Evolutionary conservation across 768 basidiomycete genomes (phyloP), one percentile per base, ranked within the genome.

Genomic region (Gelatoporia subvermispora): DNA sequence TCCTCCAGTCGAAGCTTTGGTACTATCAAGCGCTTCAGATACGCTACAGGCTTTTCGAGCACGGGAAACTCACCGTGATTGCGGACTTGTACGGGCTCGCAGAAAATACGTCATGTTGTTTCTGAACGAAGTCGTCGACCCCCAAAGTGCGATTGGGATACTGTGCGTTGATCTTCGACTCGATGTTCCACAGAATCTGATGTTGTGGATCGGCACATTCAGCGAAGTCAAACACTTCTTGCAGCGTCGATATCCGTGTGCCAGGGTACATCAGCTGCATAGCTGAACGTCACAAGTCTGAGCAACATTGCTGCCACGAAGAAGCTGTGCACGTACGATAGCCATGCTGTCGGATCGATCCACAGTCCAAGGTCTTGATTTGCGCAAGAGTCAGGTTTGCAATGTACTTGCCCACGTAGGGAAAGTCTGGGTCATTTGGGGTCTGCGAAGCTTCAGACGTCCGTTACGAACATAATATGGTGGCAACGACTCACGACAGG

Each of bases 1-100:
- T 82, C 56, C 87, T 73, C 88, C 89, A 91, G 61, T 88, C 84
- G 56, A 89, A 88, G 57, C 85, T 86, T 69, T 92, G 85, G 54
- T 79, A 87, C 85, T 88, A 54, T 7, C 20, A 39, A 46, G 20
- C 8, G 13, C 22, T 15, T 40, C 37, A 53, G 39, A 7, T 31
- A 31, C 13, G 13, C 13, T 13, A 31, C 13, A 31, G 28, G 13
- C 28, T 31, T 7, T 31, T 31, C 13, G 23, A 20, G 36, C 16
- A 31, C 4, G 23, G 20, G 10, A 35, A 34, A 58, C 79, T 50
- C 55, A 85, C 85, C 4, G 81, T 85, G 52, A 88, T 86, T 16
- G 76, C 71, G 22, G 71, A 56, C n/a, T 66, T 65, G 62, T 87
- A 88, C n/a, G 75, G 72, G 49, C 83, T 86, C 13, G 66, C 67